Evolutionary conservation across 1,284 basidiomycete species (phyloP), one percentile per base, ranked within the genome.

Genomic region (Microstroma glucosiphilum): DNA sequence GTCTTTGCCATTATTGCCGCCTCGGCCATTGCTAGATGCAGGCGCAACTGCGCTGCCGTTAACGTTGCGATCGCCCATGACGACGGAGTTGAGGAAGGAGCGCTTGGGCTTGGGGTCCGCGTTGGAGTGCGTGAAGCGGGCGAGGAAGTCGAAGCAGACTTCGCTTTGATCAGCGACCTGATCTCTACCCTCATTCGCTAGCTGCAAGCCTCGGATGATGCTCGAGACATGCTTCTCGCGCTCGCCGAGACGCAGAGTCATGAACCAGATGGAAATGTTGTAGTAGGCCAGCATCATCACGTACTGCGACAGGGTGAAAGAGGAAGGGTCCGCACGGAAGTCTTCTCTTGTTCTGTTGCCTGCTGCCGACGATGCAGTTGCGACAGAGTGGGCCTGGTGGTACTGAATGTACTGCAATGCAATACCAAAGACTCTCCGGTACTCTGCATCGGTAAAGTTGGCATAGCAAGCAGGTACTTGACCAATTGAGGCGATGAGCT

Each of bases 81-180:
- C 80, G 65, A 83, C 77, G 53, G 92, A 88, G 70, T 85, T 86
- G 63, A 96, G 83, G 66, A 89, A 84, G 1, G 91, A 92, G 48
- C 84, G 85, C 0, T 90, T 86, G 0, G 93, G 92, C 57, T 90
- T 87, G 0, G 94, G 91, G 75, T 96, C 92, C 13, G 92, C 92
- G 70, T 90, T 93, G 23, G 89, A 91, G 75, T 94, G 96, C 0
- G 94, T 89, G 78, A 96, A 96, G 17, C 96, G 85, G 19, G 92
- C 90, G 7, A 99, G 84, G 90, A 94, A 98, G 80, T 99, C 96
- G 75, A 98, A 94, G 78, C 92, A 96, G 23, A 97, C 93, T 79
- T 97, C 91, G 0, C 92, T 92, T 55, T 90, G 88, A 69, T 91
- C 91, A 76, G 97, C 92, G 1, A 96, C 83, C 48, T 86, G 83